These are phyloP conservation scores for Hypoxylon sp. DNA, from an alignment of 2,329 filamentous ascomycete species.

Conservation along the genomic window DNA sequence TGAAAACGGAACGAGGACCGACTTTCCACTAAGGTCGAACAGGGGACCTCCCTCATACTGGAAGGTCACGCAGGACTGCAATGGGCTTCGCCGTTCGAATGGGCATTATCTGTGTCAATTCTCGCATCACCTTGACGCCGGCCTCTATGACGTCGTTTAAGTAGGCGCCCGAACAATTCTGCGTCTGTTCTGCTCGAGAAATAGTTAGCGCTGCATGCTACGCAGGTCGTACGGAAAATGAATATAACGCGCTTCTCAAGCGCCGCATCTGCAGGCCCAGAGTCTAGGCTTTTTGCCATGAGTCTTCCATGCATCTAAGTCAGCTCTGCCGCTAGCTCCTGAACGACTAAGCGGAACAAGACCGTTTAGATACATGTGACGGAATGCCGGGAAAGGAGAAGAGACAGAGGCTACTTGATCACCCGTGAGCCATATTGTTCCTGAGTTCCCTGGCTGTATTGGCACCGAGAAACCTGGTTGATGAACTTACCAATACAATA, in stretches of 20 bases:
- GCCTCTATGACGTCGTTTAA: constrained; percentile 1
- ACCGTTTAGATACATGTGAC: constrained; percentile 11
- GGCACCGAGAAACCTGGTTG: constrained; percentile 38
- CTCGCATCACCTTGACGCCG: not conserved
- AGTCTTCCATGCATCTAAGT: constrained; percentile 12
- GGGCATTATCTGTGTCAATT: constrained; percentile 14
- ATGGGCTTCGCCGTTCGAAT: constrained; percentile 10
- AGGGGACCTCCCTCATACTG: constrained; percentile 8
- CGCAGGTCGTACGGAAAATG: constrained; percentile 9
- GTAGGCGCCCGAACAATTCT: not conserved
- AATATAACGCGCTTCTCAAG: constrained; percentile 23
- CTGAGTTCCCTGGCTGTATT: constrained; percentile 23
- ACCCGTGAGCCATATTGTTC: constrained; percentile 16
- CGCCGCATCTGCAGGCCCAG: constrained; percentile 23
- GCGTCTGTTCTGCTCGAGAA: constrained; percentile 18
- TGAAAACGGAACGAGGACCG: constrained; percentile 45
- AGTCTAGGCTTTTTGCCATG: constrained; percentile 26
- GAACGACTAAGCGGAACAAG: not conserved
- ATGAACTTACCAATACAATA: constrained; percentile 10
- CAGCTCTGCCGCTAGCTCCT: constrained; percentile 21
- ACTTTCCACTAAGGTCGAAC: constrained; percentile 38
- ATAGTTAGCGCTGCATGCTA: constrained; percentile 13
- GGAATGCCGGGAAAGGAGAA: constrained; percentile 17
- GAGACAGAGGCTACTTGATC: constrained; percentile 3
- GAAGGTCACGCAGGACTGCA: constrained; percentile 12